Evolutionary conservation across 1,139 yeast species (phyloP).

Genomic region (Geotrichum candidum): DNA sequence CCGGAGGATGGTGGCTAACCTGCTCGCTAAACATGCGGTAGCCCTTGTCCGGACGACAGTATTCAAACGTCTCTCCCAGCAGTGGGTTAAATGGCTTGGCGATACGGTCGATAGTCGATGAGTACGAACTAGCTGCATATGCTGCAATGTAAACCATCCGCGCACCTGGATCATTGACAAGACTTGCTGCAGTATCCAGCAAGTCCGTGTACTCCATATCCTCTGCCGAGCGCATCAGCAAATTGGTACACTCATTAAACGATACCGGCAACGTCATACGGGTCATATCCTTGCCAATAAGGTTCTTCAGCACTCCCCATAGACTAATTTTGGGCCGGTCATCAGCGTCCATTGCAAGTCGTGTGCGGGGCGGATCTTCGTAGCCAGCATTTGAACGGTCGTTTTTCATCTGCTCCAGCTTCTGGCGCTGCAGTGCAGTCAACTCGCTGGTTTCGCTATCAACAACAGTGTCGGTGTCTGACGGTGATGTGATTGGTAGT

Average conservation of each 20-base stretch:
- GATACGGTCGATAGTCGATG: slow-evolving; percentile 85
- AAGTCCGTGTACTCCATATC: slow-evolving; percentile 83
- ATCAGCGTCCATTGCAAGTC: slow-evolving; percentile 63
- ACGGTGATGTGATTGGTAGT: not conserved
- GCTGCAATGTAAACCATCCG: slow-evolving; percentile 86
- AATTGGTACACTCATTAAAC: slow-evolving; percentile 90
- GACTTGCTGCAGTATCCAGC: slow-evolving; percentile 66
- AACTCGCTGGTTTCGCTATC: slow-evolving; percentile 17
- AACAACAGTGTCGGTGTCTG: not conserved
- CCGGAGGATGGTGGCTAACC: slow-evolving; percentile 95
- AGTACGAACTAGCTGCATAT: slow-evolving; percentile 90
- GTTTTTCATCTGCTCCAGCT: slow-evolving; percentile 38
- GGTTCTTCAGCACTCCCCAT: slow-evolving; percentile 90
- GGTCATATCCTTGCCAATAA: slow-evolving; percentile 96
- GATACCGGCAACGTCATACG: slow-evolving; percentile 93
- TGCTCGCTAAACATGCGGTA: slow-evolving; percentile 86
- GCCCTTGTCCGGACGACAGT: slow-evolving; percentile 78
- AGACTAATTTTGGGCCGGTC: slow-evolving; percentile 84
- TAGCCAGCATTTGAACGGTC: slow-evolving; percentile 81
- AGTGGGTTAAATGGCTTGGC: slow-evolving; percentile 97
- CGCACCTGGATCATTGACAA: slow-evolving; percentile 67
- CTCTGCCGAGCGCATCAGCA: slow-evolving; percentile 89
- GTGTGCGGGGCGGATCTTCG: slow-evolving; percentile 60
- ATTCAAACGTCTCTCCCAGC: slow-evolving; percentile 91
- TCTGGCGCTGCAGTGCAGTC: slow-evolving; percentile 41